Base-by-base conservation (phyloP, 2,329 filamentous ascomycete species). In the Nemania abortiva region DNA sequence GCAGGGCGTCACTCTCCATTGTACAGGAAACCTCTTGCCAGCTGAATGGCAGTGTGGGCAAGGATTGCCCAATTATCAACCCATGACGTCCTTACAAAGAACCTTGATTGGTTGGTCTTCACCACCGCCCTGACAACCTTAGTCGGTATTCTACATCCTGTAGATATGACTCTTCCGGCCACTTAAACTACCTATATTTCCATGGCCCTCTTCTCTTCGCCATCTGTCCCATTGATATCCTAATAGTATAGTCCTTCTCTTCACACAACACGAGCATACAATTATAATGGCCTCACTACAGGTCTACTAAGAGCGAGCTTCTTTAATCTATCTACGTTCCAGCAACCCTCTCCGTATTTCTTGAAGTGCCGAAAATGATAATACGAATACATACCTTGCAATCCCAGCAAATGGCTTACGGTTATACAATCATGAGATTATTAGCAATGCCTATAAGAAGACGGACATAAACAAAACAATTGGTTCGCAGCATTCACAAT, bases 351-450 rank as follows among this genome's bases (percentile, higher is more conserved):
- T 47, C 42, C 11, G 24, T 29, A 39, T 34, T 13, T 55, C 55
- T 31, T 53, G 54, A 64, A 73, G 68, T 72, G 76, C 65, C 68
- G 59, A 83, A 82, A 74, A 84, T 83, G 82, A 81, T 82, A 76
- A 70, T 76, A 72, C 80, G 74, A 80, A 81, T 79, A 80, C 74
- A 76, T 53, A 65, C 50, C 66, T 66, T 74, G 54, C 72, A 72
- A 70, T 71, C 70, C 67, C 66, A 66, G 68, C 74, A 69, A 69
- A 75, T 77, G 74, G 72, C 72, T 70, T 71, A 72, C 60, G 29
- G 72, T 66, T 37, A 73, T 75, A 59, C 75, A 77, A 77, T 79
- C 78, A 55, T 63, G 68, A 72, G 68, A 73, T 65, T 37, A 68
- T 64, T 50, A 66, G 58, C 53, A 67, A 66, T 65, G 56, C 24